A percentile compares a stretch with the other conserved stretches of the same genome.
Conservation (phyloP, 768 basidiomycete species). For the Ramaria sp. region DNA sequence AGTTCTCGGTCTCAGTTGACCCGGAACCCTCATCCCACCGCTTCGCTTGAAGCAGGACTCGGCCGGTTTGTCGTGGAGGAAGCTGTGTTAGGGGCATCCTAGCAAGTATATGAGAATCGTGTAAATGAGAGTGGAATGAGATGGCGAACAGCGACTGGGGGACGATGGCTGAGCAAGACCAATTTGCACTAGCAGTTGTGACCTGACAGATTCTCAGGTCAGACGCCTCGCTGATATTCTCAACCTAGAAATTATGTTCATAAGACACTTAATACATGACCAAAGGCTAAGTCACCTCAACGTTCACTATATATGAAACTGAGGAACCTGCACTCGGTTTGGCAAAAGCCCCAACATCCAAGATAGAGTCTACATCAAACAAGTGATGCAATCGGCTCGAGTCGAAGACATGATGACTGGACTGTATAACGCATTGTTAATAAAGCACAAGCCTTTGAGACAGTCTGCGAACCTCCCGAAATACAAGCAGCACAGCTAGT, state of each 20-base stretch:
- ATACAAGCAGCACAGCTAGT: conserved; percentile 54
- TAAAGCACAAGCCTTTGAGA: background rate
- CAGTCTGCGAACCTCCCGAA: conserved; percentile 39
- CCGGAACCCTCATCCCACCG: conserved; percentile 27
- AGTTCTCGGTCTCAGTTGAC: conserved; percentile 33
- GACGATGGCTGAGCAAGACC: conserved; percentile 40
- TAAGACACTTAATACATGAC: background rate
- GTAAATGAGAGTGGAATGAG: conserved; percentile 1
- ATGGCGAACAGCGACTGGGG: conserved; percentile 32
- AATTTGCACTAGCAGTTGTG: conserved; percentile 54
- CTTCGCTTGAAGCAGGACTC: conserved; percentile 31
- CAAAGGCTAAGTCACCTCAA: conserved; percentile 11
- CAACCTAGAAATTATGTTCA: conserved; percentile 20
- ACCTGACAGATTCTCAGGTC: conserved; percentile 45
- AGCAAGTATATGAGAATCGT: conserved; percentile 21
- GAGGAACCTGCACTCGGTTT: conserved; percentile 28
- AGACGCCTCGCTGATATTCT: conserved; percentile 33
- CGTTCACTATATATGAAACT: conserved; percentile 10
- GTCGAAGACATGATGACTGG: conserved; percentile 39
- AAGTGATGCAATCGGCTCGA: conserved; percentile 40
- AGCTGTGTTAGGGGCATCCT: conserved; percentile 17
- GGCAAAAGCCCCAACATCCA: conserved; percentile 41
- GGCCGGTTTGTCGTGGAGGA: conserved; percentile 36
- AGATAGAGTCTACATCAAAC: conserved; percentile 50
- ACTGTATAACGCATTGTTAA: conserved; percentile 23